Conservation (phyloP, 805 yeast genomes). For the Barnettozyma salicaria region DNA sequence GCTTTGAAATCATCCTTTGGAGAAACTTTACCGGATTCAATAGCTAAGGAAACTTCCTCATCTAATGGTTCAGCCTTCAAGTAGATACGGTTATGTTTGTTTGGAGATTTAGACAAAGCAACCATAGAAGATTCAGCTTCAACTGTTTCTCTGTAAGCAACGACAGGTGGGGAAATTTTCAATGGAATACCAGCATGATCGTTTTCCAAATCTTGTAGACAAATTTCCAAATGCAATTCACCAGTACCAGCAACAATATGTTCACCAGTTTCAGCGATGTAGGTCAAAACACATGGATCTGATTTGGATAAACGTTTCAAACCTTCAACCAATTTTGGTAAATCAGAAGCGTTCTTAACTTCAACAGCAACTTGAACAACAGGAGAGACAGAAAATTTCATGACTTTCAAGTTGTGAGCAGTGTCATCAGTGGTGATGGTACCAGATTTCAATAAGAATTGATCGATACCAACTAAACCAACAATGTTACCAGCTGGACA, state of each 20-base stretch:
- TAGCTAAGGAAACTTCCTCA: slow-evolving; percentile 89
- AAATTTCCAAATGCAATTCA: slow-evolving; percentile 98
- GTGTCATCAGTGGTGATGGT: slow-evolving; percentile 94
- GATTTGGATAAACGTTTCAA: slow-evolving; percentile 99
- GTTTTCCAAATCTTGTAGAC: slow-evolving; percentile 90
- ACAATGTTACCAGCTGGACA: slow-evolving; percentile 99
- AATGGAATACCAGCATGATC: slow-evolving; percentile 99
- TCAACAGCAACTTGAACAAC: slow-evolving; percentile 99
- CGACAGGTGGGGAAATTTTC: slow-evolving; percentile 96
- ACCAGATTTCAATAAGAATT: slow-evolving; percentile 99
- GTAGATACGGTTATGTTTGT: slow-evolving; percentile 99
- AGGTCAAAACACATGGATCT: slow-evolving; percentile 94
- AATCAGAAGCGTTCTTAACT: slow-evolving; percentile 98
- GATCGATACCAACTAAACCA: slow-evolving; percentile 99
- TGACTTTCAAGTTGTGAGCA: slow-evolving; percentile 99
- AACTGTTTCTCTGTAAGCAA: slow-evolving; percentile 98
- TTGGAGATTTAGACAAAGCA: slow-evolving; percentile 98
- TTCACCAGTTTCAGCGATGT: slow-evolving; percentile 94
- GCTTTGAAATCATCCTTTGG: slow-evolving; percentile 98
- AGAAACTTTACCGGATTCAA: slow-evolving; percentile 85
- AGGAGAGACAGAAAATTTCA: slow-evolving; percentile 99
- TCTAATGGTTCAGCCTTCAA: slow-evolving; percentile 94
- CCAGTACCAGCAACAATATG: slow-evolving; percentile 99
- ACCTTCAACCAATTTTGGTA: slow-evolving; percentile 99
- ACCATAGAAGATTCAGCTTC: slow-evolving; percentile 87